phyloP scores from a whole-genome alignment of 2,329 filamentous ascomycete species.

The Delphinella strobiligena region DNA sequence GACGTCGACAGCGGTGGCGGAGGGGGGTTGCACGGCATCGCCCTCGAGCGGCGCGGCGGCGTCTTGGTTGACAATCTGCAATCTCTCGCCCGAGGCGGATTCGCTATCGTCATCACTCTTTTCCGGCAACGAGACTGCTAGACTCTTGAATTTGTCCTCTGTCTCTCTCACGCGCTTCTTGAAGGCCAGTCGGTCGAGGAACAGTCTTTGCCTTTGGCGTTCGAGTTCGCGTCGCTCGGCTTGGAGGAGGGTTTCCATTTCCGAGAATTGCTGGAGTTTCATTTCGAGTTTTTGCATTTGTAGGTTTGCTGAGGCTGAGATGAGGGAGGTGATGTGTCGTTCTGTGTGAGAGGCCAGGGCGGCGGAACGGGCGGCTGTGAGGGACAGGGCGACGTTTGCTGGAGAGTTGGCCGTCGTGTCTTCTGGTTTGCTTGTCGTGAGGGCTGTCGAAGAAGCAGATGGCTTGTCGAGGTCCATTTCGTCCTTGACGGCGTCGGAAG shows the following conservation, averaged over 20 bases:
- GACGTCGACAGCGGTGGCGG: too few relatives aligned
- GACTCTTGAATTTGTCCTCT: conserved; percentile 42
- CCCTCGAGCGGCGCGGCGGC: too few relatives aligned
- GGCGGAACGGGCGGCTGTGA: conserved; percentile 73
- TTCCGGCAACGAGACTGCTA: conserved; percentile 18
- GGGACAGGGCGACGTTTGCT: conserved; percentile 70
- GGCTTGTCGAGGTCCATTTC: conserved; percentile 50
- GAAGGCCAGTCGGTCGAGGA: conserved; percentile 82
- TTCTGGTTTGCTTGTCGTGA: conserved; percentile 36
- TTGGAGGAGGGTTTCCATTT: conserved; percentile 86
- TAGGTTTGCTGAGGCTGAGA: conserved; percentile 83
- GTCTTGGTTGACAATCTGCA: too few relatives aligned
- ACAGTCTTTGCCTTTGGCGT: conserved; percentile 80
- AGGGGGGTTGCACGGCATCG: too few relatives aligned
- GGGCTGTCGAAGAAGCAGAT: conserved; percentile 27
- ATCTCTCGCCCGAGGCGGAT: too few relatives aligned
- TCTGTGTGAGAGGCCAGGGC: conserved; percentile 92
- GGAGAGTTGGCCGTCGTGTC: conserved; percentile 15
- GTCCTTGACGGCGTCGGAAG: conserved; percentile 43
- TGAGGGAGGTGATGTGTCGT: conserved; percentile 86
- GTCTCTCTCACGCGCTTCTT: conserved; percentile 76
- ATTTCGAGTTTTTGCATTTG: conserved; percentile 93
- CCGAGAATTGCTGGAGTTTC: conserved; percentile 90
- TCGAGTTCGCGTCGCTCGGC: conserved; percentile 90
- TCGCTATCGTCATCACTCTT: too few relatives aligned